Evolutionary conservation across 2,329 filamentous ascomycete species (phyloP).

Genomic region (Emergomyces pasteurianus): DNA sequence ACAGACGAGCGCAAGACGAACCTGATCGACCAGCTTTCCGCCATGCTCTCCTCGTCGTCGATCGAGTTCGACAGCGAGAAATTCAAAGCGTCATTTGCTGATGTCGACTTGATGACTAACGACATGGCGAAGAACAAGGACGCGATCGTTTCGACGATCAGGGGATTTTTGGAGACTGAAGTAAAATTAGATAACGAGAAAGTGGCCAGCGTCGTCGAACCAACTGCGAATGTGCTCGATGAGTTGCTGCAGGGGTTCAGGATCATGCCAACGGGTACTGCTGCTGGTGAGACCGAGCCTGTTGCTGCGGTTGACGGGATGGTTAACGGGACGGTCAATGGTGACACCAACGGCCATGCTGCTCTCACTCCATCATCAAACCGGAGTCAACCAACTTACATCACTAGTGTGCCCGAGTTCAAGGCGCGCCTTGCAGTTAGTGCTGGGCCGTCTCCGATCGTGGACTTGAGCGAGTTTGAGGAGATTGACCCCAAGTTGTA

Average conservation of each 20-base stretch:
- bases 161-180: conserved; percentile 39
- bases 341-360: conserved; percentile 22
- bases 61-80: conserved; percentile 32
- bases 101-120: conserved; percentile 31
- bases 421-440: conserved; percentile 65
- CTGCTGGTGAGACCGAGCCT: not conserved
- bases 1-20: conserved; percentile 17
- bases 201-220: conserved; percentile 35
- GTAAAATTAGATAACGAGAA: conserved; percentile 40
- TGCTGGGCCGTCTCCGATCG: conserved; percentile 58
- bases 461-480: conserved; percentile 72
- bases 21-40: conserved; percentile 31
- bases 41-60: conserved; percentile 38
- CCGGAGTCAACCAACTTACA: conserved; percentile 43
- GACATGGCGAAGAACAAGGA: conserved; percentile 30
- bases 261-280: conserved; percentile 23
- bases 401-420: conserved; percentile 68
- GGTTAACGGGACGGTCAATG: conserved; percentile 22
- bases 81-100: conserved; percentile 34
- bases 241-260: conserved; percentile 38
- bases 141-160: conserved; percentile 41
- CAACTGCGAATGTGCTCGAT: conserved; percentile 26
- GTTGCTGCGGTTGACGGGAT: conserved; percentile 17
- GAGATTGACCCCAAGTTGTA: conserved; percentile 73
- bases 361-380: conserved; percentile 15